Evolutionary conservation across 306 rosid species (phyloP).

Genomic region (Hippophae rhamnoides): DNA sequence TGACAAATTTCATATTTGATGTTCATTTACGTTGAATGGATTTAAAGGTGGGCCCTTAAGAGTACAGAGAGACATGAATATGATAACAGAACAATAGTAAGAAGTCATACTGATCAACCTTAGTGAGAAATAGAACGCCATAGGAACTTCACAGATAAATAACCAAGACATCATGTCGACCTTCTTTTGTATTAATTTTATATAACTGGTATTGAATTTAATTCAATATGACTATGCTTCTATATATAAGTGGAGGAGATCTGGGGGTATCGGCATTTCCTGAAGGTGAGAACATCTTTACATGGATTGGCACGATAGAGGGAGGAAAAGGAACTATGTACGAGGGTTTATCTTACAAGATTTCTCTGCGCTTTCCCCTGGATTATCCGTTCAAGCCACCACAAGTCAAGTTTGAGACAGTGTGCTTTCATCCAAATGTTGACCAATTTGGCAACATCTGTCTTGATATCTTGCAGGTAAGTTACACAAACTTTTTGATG

Average conservation of each 20-base stretch:
- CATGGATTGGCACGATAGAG: slow-evolving; percentile 96
- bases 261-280: slow-evolving; percentile 96
- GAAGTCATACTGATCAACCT: too few species aligned
- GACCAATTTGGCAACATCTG: slow-evolving; percentile 95
- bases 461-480: slow-evolving; percentile 97
- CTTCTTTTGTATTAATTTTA: too few species aligned
- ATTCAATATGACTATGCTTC: slow-evolving; percentile 12
- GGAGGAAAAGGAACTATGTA: slow-evolving; percentile 91
- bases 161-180: too few species aligned
- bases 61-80: too few species aligned
- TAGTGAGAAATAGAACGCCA: too few species aligned
- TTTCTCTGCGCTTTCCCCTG: slow-evolving; percentile 71
- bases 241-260: slow-evolving; percentile 85
- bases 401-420: slow-evolving; percentile 80
- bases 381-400: slow-evolving; percentile 98
- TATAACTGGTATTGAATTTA: neutral
- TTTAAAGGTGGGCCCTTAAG: too few species aligned
- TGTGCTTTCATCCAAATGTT: slow-evolving; percentile 95
- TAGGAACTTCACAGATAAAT: too few species aligned
- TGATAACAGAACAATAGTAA: too few species aligned
- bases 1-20: too few species aligned
- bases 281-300: slow-evolving; percentile 75
- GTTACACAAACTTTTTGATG: neutral
- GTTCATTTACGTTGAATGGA: too few species aligned
- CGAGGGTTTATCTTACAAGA: slow-evolving; percentile 88